Evolutionary conservation across 176 grass and related monocot genomes (phyloP), one percentile per base, ranked within the genome.

Genomic region (Melocanna baccifera): DNA sequence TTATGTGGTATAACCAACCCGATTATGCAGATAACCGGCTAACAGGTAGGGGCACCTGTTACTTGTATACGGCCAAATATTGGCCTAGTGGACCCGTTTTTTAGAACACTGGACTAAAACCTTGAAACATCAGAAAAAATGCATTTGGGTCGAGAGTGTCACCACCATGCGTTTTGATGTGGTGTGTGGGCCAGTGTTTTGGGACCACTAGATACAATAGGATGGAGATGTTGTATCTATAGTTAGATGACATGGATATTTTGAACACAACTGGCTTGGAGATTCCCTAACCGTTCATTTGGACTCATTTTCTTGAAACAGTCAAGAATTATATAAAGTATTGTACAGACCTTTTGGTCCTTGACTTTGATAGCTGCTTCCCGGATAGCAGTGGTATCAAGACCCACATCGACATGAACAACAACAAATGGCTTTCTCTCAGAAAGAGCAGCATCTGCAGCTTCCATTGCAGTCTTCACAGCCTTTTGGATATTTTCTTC

Each of bases 401-500:
- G 87, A 63, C 96, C 96, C 50, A 98, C 96, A 50, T 92, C 87
- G 0, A 90, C 91, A 40, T 76, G 81, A 55, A 41, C 42, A 37
- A 98, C 78, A 63, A 89, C 92, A 58, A 91, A 98, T 43, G 91
- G 32, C 83, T 89, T 90, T 81, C 84, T 84, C 82, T 91, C 85
- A 16, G 91, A 91, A 67, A 87, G 62, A 83, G 93, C 91, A 71
- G 89, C 86, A 84, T 98, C 87, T 67, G 93, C 93, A 14, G 79
- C 85, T 22, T 89, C 89, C 71, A 87, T 76, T 56, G 91, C 91
- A 14, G 84, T 61, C 86, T 91, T 90, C 7, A 94, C 80, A 56
- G 96, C 96, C 77, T 96, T 99, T 43, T 90, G 83, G 48, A 90
- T 89, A 84, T 99, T 99, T 82, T 94, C 89, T 76, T 99, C 93